Conservation (phyloP, 768 basidiomycete species). For the Tricholoma matsutake region DNA sequence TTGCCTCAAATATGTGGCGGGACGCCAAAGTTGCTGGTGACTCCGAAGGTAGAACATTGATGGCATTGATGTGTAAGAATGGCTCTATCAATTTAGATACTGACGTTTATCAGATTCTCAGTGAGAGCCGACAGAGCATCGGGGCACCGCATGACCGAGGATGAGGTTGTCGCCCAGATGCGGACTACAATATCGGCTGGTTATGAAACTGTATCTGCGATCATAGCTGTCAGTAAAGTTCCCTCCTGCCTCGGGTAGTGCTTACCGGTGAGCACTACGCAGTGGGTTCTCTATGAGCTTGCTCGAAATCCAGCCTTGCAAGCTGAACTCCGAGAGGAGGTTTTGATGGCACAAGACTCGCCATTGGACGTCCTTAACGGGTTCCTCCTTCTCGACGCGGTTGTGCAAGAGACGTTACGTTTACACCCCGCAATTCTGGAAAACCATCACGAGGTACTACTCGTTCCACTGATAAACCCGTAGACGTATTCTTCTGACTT, state of each 20-base stretch:
- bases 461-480: not conserved
- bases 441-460: constrained; percentile 57
- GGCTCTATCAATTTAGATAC: not conserved
- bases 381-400: constrained; percentile 56
- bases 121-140: constrained; percentile 44
- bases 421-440: constrained; percentile 61
- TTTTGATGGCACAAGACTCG: constrained; percentile 42
- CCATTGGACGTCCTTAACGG: constrained; percentile 50
- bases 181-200: constrained; percentile 62
- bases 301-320: constrained; percentile 50
- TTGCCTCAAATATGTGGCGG: constrained; percentile 50
- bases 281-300: constrained; percentile 71
- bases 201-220: constrained; percentile 50
- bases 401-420: constrained; percentile 59
- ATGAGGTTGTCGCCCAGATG: constrained; percentile 56
- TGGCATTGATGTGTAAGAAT: constrained; percentile 52
- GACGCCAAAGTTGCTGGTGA: constrained; percentile 49
- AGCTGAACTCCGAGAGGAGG: constrained; percentile 52
- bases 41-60: constrained; percentile 42
- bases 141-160: constrained; percentile 41
- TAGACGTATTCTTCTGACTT: constrained; percentile 5
- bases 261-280: constrained; percentile 5
- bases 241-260: constrained; percentile 10
- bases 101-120: constrained; percentile 6
- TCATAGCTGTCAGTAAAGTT: constrained; percentile 33